phyloP scores from a whole-genome alignment of 1,139 yeast genomes.

The Zhuliangozyma blackwelliae region DNA sequence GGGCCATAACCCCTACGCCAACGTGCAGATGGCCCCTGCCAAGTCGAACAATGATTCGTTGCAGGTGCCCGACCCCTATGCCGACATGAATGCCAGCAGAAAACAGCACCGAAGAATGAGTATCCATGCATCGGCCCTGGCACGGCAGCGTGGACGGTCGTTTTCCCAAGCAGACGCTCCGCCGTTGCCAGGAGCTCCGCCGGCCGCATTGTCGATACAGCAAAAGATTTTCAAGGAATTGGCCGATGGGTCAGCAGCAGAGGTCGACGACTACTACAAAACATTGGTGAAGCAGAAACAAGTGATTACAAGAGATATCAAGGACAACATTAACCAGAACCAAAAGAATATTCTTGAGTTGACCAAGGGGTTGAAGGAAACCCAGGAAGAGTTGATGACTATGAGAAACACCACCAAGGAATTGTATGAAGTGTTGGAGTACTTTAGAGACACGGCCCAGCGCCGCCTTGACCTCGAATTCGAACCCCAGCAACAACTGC shows the following conservation, averaged over 20 bases:
- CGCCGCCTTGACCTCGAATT: conserved; percentile 46
- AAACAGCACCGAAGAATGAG: conserved; percentile 36
- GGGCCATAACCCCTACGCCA: conserved; percentile 34
- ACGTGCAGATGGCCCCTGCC: conserved; percentile 13
- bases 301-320: conserved; percentile 59
- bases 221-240: conserved; percentile 50
- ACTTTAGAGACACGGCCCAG: conserved; percentile 69
- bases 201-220: conserved; percentile 8
- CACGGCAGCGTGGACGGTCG: conserved; percentile 30
- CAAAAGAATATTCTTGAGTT: conserved; percentile 69
- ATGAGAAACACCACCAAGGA: conserved; percentile 60
- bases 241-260: conserved; percentile 65
- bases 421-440: conserved; percentile 57
- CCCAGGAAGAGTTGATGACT: conserved; percentile 60
- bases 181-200: conserved; percentile 28
- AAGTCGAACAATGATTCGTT: conserved; percentile 5
- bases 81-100: conserved; percentile 12
- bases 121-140: conserved; percentile 42
- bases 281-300: conserved; percentile 50
- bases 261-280: conserved; percentile 68
- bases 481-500: conserved; percentile 12
- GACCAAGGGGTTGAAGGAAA: conserved; percentile 57
- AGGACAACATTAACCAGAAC: conserved; percentile 62
- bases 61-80: conserved; percentile 16
- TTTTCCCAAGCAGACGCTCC: conserved; percentile 31